Conservation (phyloP, 495 filamentous ascomycete species). For the Apodospora peruviana region DNA sequence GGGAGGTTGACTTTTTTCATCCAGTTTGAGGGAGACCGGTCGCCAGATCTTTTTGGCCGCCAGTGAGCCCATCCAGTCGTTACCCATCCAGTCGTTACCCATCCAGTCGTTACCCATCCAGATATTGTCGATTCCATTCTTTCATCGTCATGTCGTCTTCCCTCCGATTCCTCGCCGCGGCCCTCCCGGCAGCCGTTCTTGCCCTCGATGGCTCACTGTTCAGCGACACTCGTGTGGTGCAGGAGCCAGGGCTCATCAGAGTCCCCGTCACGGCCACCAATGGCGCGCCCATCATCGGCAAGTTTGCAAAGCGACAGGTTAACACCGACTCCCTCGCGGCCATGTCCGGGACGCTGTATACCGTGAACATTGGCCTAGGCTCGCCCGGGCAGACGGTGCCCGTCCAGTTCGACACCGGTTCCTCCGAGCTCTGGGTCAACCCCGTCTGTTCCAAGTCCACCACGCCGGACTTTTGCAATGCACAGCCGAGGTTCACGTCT, state of each 20-base stretch:
- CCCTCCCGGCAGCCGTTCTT: background rate
- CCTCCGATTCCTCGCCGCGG: background rate
- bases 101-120: background rate
- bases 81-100: too few relatives aligned
- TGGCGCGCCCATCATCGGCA: constrained; percentile 5
- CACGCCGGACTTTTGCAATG: constrained; percentile 19
- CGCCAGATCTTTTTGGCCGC: too few relatives aligned
- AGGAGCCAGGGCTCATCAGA: constrained; percentile 14
- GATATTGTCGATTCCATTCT: background rate
- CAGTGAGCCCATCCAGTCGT: too few relatives aligned
- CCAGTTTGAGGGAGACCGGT: too few relatives aligned
- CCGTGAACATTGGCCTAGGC: constrained; percentile 13
- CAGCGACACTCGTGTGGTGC: background rate
- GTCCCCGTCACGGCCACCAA: constrained; percentile 10
- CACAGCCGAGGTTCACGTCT: constrained; percentile 25
- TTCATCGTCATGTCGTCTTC: background rate
- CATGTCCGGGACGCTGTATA: constrained; percentile 14
- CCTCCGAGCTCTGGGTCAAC: constrained; percentile 35
- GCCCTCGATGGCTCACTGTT: background rate
- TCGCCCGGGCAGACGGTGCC: constrained; percentile 28
- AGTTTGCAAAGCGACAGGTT: constrained; percentile 9
- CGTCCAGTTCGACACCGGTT: constrained; percentile 38
- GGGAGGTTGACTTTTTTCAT: too few relatives aligned
- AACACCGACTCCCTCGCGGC: background rate
- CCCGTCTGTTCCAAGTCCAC: constrained; percentile 12